phyloP scores from a whole-genome alignment of 805 yeast genomes.

The Kregervanrija delftensis region DNA sequence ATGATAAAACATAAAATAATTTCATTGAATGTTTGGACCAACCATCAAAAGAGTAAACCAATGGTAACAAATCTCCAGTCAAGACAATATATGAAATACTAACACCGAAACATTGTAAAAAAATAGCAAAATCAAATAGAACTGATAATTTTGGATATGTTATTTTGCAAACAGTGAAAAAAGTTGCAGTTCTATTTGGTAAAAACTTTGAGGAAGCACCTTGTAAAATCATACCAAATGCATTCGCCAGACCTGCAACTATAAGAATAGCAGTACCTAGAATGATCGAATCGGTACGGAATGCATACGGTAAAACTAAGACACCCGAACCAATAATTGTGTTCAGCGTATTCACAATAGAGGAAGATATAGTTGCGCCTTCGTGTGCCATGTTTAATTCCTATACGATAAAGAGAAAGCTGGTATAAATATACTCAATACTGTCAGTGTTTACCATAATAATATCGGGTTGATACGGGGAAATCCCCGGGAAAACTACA shows the following conservation, averaged over 20 bases:
- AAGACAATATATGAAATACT: slow-evolving; percentile 65
- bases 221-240: slow-evolving; percentile 61
- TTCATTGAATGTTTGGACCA: slow-evolving; percentile 26
- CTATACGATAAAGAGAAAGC: no score
- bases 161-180: slow-evolving; percentile 61
- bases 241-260: slow-evolving; percentile 59
- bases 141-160: slow-evolving; percentile 67
- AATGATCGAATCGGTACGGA: slow-evolving; percentile 57
- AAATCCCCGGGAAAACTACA: no score
- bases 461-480: no score
- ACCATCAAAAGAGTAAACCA: slow-evolving; percentile 34
- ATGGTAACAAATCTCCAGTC: slow-evolving; percentile 72
- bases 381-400: neutral
- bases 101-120: slow-evolving; percentile 75
- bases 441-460: no score
- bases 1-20: slow-evolving; percentile 48
- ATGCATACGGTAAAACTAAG: slow-evolving; percentile 68
- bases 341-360: slow-evolving; percentile 61
- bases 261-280: slow-evolving; percentile 50
- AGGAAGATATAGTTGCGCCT: slow-evolving; percentile 48
- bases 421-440: no score
- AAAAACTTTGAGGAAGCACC: slow-evolving; percentile 51
- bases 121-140: slow-evolving; percentile 68
- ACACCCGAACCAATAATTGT: slow-evolving; percentile 80
- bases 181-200: slow-evolving; percentile 57